Base-by-base conservation (phyloP, 768 basidiomycete genomes). In the Lanmaoa rubissima region DNA sequence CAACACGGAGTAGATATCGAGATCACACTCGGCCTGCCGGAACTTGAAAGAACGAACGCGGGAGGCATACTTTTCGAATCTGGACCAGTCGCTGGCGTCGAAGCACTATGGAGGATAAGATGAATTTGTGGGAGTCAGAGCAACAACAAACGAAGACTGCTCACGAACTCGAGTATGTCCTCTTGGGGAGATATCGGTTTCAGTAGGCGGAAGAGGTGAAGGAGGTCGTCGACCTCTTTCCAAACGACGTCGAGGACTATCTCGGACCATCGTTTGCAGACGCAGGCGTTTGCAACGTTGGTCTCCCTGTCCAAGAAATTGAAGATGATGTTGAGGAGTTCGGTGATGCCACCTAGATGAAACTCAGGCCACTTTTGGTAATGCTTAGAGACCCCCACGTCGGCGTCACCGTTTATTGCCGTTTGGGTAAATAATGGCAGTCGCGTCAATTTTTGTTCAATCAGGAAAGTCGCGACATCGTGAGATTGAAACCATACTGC, bases 191-290 rank as follows among this genome's bases (percentile, higher is more conserved):
- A 58, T 53, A 84, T 70, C 0, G 83, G 82, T 12, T 77, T 77
- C 11, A 87, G 75, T 5, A 84, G 54, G 12, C 67, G 61, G 59
- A 87, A 80, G 9, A 87, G 72, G 11, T 69, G 72, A 32, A 69
- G 51, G 1, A 83, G 65, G 57, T 80, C 75, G 49, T 75, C 68
- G 8, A 86, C 77, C 2, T 83, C 77, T 51, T 70, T 75, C 86
- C 86, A 88, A 0, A 87, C 65, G n/a, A 72, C 62, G 62, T 85
- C 80, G 53, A 87, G 67, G 1, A 83, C 82, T 26, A 82, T 68
- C 12, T 81, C 77, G 2, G 80, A 82, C 86, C 86, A 88, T 46
- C 57, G 61, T 60, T 77, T 84, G 74, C 81, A 87, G 16, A 86
- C 83, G 32, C 72, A 69, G 3, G 81, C 84, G 50, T 80, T 84